Evolutionary conservation across 2,329 filamentous ascomycete genomes (phyloP), one percentile per base, ranked within the genome.

Genomic region (Lachnellula subtilissima): DNA sequence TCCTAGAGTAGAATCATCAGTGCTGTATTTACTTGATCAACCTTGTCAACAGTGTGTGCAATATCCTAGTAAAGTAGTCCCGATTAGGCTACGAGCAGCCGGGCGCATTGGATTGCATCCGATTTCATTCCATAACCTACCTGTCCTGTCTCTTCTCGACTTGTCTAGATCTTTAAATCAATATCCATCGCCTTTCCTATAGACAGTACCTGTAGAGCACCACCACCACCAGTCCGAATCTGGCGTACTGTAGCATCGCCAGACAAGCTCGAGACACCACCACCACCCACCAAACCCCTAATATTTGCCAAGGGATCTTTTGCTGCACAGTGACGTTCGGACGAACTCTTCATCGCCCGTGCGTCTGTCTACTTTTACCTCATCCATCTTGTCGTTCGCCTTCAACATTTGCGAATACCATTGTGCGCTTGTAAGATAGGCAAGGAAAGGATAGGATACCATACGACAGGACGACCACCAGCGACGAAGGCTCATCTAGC

Each of bases 111-210:
- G 53, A 49, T 56, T 52, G 51, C 56, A 57, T 56, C 48, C 28
- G 28, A 11, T 12, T 32, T 9, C 28, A 32, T 32, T 32, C 28
- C 28, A 11, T 12, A 32, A 32, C 9, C 28, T 32, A 9, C 28
- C 9, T 48, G 52, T 32, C n/a, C 22, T 48, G 17, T 50, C 28
- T 40, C 39, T 57, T 50, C 48, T 57, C 54, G 56, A 49, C 48
- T 49, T 61, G 59, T 55, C 56, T 55, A 55, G 56, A 61, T 40
- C 49, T 15, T 49, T 47, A 17, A 32, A 9, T 32, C 47, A 35
- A 39, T 50, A 22, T 22, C 17, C 9, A 12, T 17, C 28, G 17
- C 32, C 17, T 35, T 25, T 36, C 17, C 40, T 17, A 11, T 40
- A 3, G n/a, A 19, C 19, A 19, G 36, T 39, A 11, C 37, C 37